phyloP scores from a whole-genome alignment of 768 basidiomycete genomes.

The Xerocomus potaroensis region DNA sequence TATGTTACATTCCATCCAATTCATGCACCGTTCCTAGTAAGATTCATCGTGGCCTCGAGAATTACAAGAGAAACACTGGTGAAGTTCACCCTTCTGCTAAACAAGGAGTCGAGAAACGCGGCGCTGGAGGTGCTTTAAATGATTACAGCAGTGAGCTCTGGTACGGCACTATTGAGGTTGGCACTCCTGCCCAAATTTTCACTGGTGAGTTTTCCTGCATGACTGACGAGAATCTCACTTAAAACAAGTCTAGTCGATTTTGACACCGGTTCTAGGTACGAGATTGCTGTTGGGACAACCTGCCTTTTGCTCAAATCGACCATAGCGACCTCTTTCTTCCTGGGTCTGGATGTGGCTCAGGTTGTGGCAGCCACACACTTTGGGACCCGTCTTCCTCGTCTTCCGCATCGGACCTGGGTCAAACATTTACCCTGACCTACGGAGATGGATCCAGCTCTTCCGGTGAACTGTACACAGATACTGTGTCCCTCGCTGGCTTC shows the following conservation, averaged over 20 bases:
- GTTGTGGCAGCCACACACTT: conserved; percentile 27
- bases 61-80: conserved; percentile 4
- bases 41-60: not conserved
- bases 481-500: conserved; percentile 2
- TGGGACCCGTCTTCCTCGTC: conserved; percentile 24
- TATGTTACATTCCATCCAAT: not conserved
- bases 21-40: not conserved
- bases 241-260: conserved; percentile 14
- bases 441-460: conserved; percentile 32
- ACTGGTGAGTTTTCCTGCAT: not conserved
- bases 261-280: conserved; percentile 21
- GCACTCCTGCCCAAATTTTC: conserved; percentile 1
- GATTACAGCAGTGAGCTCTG: not conserved
- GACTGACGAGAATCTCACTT: not conserved
- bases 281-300: not conserved
- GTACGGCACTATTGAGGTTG: conserved; percentile 12
- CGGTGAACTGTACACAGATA: conserved; percentile 38
- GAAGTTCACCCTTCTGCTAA: not conserved
- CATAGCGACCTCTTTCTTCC: conserved; percentile 17
- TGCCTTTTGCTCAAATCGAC: not conserved
- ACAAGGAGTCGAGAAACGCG: not conserved
- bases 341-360: not conserved
- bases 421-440: conserved; percentile 30
- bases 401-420: conserved; percentile 20
- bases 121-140: not conserved